These are phyloP conservation scores for Turritis glabra DNA, from an alignment of 345 rosid genomes.

Conservation along the genomic window DNA sequence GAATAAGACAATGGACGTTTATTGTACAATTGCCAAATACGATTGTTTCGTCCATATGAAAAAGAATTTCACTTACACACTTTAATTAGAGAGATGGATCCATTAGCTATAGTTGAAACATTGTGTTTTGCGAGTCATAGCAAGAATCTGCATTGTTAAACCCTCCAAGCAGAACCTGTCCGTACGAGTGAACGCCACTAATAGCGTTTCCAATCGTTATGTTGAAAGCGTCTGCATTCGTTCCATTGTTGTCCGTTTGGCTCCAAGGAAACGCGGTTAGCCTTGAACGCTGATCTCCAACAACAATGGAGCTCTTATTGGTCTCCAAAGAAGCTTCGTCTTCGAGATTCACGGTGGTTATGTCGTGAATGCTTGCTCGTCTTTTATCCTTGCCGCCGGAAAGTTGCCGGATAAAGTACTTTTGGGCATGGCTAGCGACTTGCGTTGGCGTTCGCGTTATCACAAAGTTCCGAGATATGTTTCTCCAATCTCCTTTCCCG, in stretches of 20 bases:
- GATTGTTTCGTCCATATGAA: conserved; percentile 24
- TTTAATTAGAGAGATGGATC: conserved; percentile 18
- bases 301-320: conserved; percentile 44
- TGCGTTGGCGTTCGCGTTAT: conserved; percentile 91
- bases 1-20: conserved; percentile 27
- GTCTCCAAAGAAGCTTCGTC: conserved; percentile 53
- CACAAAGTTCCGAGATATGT: conserved; percentile 88
- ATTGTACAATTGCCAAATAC: conserved; percentile 33
- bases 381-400: conserved; percentile 93
- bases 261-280: conserved; percentile 33
- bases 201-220: conserved; percentile 37
- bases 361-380: conserved; percentile 97
- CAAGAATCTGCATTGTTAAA: conserved; percentile 35
- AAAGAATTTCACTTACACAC: conserved; percentile 28
- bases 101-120: conserved; percentile 31
- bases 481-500: conserved; percentile 99
- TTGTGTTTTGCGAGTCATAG: conserved; percentile 27
- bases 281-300: conserved; percentile 31
- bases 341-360: conserved; percentile 76
- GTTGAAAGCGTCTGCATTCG: conserved; percentile 24
- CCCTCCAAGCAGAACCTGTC: conserved; percentile 21
- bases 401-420: conserved; percentile 88
- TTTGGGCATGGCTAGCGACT: conserved; percentile 99
- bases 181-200: conserved; percentile 28
- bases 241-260: conserved; percentile 28